A percentile compares a stretch with the other conserved stretches of the same genome.
Conservation (phyloP, 2,329 filamentous ascomycete genomes). For the Calonectria pauciramosa region DNA sequence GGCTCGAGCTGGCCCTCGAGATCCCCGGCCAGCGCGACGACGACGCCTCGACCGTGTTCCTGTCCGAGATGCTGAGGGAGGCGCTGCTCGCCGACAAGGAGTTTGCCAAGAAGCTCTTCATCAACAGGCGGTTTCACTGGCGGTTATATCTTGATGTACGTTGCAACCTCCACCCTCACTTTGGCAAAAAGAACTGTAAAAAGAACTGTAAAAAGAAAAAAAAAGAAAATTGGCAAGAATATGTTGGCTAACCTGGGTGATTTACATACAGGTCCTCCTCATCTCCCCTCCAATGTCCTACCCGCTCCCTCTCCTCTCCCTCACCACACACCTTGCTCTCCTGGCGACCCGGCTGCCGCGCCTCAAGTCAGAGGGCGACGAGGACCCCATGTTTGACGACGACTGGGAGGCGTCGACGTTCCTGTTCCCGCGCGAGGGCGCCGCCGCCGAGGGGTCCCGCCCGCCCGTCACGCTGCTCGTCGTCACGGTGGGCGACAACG, state of each 20-base stretch:
- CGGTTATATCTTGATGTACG: constrained; percentile 93
- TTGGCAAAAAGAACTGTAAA: too few relatives aligned
- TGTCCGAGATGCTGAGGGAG: constrained; percentile 90
- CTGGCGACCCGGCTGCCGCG: constrained; percentile 87
- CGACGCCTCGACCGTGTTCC: constrained; percentile 88
- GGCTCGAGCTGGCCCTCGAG: constrained; percentile 93
- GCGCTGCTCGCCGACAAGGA: constrained; percentile 81
- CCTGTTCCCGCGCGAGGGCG: constrained; percentile 74
- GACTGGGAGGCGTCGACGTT: constrained; percentile 90
- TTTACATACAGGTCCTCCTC: constrained; percentile 78
- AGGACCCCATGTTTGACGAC: constrained; percentile 97
- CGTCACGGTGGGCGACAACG: constrained; percentile 85
- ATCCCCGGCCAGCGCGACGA: constrained; percentile 93
- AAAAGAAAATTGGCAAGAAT: background rate
- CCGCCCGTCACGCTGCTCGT: constrained; percentile 94
- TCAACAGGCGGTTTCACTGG: constrained; percentile 96
- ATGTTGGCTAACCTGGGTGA: background rate
- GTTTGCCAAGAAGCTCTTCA: constrained; percentile 80
- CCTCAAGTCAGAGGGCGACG: constrained; percentile 89
- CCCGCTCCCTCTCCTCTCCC: constrained; percentile 89
- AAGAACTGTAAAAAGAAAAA: background rate
- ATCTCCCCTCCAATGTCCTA: constrained; percentile 95
- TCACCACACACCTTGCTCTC: constrained; percentile 94
- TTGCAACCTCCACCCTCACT: constrained; percentile 37
- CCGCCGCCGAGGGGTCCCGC: constrained; percentile 56